Evolutionary conservation across 768 basidiomycete species (phyloP).

Genomic region (Favolaschia claudopus): DNA sequence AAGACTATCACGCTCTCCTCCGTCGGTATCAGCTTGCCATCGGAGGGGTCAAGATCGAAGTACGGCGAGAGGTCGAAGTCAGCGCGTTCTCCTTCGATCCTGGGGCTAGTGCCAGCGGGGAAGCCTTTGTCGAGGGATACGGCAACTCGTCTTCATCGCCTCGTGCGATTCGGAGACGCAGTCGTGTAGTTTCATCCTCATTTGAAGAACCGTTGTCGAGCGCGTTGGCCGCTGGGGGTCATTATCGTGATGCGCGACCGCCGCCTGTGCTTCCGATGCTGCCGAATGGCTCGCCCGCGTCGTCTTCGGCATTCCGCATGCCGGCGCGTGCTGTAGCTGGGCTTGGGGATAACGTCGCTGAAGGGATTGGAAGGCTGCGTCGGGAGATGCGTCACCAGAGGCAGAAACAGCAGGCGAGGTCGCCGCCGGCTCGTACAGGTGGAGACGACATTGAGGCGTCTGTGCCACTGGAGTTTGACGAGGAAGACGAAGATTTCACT

Average conservation of each 20-base stretch:
- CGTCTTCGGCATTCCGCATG: constrained; percentile 54
- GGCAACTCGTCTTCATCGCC: constrained; percentile 40
- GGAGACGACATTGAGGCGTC: constrained; percentile 45
- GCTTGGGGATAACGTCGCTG: constrained; percentile 63
- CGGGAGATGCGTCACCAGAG: constrained; percentile 59
- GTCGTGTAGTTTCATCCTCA: constrained; percentile 54
- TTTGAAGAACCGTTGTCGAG: constrained; percentile 84
- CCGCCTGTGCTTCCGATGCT: constrained; percentile 75
- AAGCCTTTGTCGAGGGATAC: constrained; percentile 63
- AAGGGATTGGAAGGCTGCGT: constrained; percentile 65
- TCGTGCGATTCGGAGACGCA: constrained; percentile 42
- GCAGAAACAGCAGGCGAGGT: constrained; percentile 60
- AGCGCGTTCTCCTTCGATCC: no score
- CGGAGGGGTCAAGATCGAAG: constrained; percentile 66
- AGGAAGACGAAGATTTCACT: constrained; percentile 72
- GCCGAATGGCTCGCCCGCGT: constrained; percentile 71
- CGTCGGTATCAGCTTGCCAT: constrained; percentile 69
- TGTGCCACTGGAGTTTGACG: constrained; percentile 66
- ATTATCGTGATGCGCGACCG: constrained; percentile 57
- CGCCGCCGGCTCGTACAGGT: constrained; percentile 44
- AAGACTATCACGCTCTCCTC: constrained; percentile 83
- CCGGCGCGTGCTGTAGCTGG: constrained; percentile 64
- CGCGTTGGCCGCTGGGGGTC: constrained; percentile 70
- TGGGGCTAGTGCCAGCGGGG: constrained; percentile 42
- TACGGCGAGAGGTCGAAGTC: constrained; percentile 75